phyloP scores from a whole-genome alignment of 352 stramenopile genomes.

The Phytophthora brassicae region DNA sequence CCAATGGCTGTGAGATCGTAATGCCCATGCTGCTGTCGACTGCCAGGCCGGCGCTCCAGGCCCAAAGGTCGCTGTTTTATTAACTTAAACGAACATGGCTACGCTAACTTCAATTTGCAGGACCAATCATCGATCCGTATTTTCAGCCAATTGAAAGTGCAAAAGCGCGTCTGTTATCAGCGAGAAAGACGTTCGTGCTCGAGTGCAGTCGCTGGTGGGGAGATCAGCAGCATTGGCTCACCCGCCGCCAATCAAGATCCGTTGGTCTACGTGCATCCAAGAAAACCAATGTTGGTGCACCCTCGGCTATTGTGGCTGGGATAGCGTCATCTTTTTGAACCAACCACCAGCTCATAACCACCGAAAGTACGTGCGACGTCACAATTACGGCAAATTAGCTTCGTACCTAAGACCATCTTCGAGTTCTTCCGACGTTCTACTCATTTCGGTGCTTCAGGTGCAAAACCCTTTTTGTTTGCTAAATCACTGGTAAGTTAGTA shows the following conservation, averaged over 20 bases:
- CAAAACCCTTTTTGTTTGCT: too few relatives aligned
- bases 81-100: conserved; percentile 8
- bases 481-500: too few relatives aligned
- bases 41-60: background rate
- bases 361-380: conserved; percentile 65
- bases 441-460: conserved; percentile 90
- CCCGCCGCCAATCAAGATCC: conserved; percentile 6
- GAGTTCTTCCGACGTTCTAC: conserved; percentile 97
- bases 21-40: conserved; percentile 17
- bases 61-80: conserved; percentile 5
- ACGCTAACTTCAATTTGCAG: conserved; percentile 21
- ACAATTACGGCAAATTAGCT: conserved; percentile 94
- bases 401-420: conserved; percentile 92
- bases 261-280: conserved; percentile 21
- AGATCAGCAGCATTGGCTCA: conserved; percentile 23
- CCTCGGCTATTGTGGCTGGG: conserved; percentile 18
- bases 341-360: conserved; percentile 55
- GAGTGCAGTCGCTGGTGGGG: conserved; percentile 4
- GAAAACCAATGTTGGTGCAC: conserved; percentile 13
- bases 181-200: too few relatives aligned
- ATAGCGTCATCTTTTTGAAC: conserved; percentile 57
- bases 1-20: conserved; percentile 26
- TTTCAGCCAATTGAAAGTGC: conserved; percentile 21
- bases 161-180: too few relatives aligned
- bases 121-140: background rate